phyloP scores from a whole-genome alignment of 306 rosid genomes.

The Quercus wislizeni region DNA sequence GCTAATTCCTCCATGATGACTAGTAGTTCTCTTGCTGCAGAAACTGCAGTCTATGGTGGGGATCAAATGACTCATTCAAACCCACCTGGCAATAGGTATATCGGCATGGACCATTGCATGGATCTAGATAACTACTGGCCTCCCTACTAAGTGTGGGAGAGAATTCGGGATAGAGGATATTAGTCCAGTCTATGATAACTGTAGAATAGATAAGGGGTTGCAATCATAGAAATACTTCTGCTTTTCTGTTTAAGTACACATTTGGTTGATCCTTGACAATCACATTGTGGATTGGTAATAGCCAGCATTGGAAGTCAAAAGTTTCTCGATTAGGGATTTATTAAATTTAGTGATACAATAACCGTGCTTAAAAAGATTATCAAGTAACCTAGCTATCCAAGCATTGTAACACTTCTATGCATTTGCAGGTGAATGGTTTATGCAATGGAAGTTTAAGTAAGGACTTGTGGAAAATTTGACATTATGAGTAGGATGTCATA shows the following conservation, averaged over 20 bases:
- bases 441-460: no score
- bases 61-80: constrained; percentile 53
- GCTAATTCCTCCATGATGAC: constrained; percentile 40
- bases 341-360: neutral
- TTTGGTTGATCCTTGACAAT: neutral
- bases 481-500: no score
- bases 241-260: constrained; percentile 9
- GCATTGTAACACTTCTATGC: no score
- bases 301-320: neutral
- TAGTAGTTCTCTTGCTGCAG: constrained; percentile 33
- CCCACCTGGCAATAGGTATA: constrained; percentile 39
- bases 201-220: constrained; percentile 5
- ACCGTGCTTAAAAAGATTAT: no score
- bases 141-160: constrained; percentile 35
- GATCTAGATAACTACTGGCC: constrained; percentile 84
- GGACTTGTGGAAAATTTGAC: no score
- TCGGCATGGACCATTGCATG: constrained; percentile 73
- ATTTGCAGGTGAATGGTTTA: no score
- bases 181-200: neutral
- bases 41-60: constrained; percentile 43
- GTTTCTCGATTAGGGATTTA: neutral
- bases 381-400: no score
- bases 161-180: neutral
- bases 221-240: constrained; percentile 8
- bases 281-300: neutral